phyloP scores from a whole-genome alignment of 805 yeast species.

The Dipodascus albidus region DNA sequence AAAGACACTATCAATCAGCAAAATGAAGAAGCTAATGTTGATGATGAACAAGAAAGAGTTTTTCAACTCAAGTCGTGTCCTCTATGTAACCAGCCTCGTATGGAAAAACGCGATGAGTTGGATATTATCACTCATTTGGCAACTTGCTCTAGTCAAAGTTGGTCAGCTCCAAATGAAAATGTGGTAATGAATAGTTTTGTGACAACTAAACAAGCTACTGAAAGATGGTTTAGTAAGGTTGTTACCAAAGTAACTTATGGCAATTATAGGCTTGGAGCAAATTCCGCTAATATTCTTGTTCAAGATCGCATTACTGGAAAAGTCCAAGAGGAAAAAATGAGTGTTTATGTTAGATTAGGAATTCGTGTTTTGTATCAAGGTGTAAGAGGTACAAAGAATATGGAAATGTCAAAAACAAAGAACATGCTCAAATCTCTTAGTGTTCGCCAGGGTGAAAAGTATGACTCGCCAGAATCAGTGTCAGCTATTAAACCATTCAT shows the following conservation, averaged over 20 bases:
- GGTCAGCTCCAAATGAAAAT: slow-evolving; percentile 52
- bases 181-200: slow-evolving; percentile 58
- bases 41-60: slow-evolving; percentile 27
- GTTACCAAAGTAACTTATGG: slow-evolving; percentile 83
- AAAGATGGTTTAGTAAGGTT: slow-evolving; percentile 79
- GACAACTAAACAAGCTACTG: slow-evolving; percentile 69
- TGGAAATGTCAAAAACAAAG: slow-evolving; percentile 46
- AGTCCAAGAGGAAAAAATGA: slow-evolving; percentile 87
- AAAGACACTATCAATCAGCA: slow-evolving; percentile 12
- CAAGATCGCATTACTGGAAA: slow-evolving; percentile 87
- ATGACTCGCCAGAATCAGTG: slow-evolving; percentile 58
- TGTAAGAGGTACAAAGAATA: slow-evolving; percentile 37
- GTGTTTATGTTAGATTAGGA: slow-evolving; percentile 78
- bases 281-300: slow-evolving; percentile 88
- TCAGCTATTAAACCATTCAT: slow-evolving; percentile 65
- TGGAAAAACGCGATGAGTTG: slow-evolving; percentile 40
- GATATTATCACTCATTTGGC: slow-evolving; percentile 80
- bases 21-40: background rate
- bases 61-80: slow-evolving; percentile 70
- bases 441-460: slow-evolving; percentile 72
- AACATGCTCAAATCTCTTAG: slow-evolving; percentile 51
- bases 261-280: slow-evolving; percentile 70
- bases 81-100: slow-evolving; percentile 53
- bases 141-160: slow-evolving; percentile 67
- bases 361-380: slow-evolving; percentile 76